Evolutionary conservation across 2,329 filamentous ascomycete genomes (phyloP), one percentile per base, ranked within the genome.

Genomic region (Penicillium concentricum): DNA sequence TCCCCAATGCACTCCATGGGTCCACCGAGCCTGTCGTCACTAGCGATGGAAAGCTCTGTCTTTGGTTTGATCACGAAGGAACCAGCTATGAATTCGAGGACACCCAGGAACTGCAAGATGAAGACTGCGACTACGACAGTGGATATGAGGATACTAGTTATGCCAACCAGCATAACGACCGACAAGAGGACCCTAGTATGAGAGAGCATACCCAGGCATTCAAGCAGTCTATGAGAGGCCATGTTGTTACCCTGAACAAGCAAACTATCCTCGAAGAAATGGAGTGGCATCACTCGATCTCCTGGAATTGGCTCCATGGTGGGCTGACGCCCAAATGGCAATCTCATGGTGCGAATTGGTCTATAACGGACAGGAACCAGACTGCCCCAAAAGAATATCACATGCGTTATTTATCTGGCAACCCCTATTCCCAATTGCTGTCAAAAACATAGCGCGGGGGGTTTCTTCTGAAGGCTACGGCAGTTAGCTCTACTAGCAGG

Each of bases 181-280:
- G 13, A 20, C 47, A 41, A 15, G 13, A 30, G 3, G n/a, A 37
- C 2, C 26, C 26, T 15, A 4, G 8, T 20, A 45, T 20, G 26
- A 30, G 26, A 45, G 42, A 45, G 7, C 20, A 26, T 7, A 4
- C n/a, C 9, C 20, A 28, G 16, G 34, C 24, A 9, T 16, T 20
- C 13, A 26, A 16, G 7, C 34, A 20, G 4, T 38, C 28, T 6
- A 26, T 28, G 16, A 28, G 34, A 16, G 46, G 60, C 60, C 60
- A 62, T 62, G 38, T 62, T 62, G 18, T 62, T 62, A 1, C 60
- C 60, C 39, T 60, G 60, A 20, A 62, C 58, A 2, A 62, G 49
- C 24, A 50, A 46, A 37, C 49, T 60, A 20, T 60, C 56, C 32
- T 62, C 60, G 16, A 62, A 62, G 45, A 58, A 62, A 45, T 62